Base-by-base conservation (phyloP, 1,139 yeast species). In the Pichia sp. region DNA sequence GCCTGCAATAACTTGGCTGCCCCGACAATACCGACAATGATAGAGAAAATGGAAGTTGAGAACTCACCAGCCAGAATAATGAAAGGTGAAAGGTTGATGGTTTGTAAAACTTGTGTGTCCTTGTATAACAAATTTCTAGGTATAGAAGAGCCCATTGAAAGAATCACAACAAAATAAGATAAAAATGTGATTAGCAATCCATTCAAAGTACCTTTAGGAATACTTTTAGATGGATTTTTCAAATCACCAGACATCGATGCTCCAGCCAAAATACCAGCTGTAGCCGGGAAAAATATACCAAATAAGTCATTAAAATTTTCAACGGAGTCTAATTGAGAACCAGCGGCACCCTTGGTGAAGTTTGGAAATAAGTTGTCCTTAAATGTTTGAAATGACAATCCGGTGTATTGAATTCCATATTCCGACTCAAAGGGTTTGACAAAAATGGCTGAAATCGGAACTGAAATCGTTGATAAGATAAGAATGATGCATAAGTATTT, bases 241-340 rank as follows among this genome's bases (percentile, higher is more conserved):
- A 92, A 70, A 55, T 88, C 96, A n/a, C 98, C 97, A 40, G 96
- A 87, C 97, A 92, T 92, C 16, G 95, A 85, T 1, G 97, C 97
- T n/a, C 98, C 98, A 1, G 98, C 97, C 62, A 90, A 84, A 38
- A 92, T 90, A 49, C 98, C 98, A 3, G 97, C 95, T 0, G 97
- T 90, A 1, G 98, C 96, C 11, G 98, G 97, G 68, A 92, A 92
- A 62, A 92, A 86, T 44, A 92, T 85, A 3, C 97, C 97, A 73
- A 92, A 92, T 53, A 92, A 65, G 59, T 85, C 84, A 47, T 81
- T 77, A 58, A 90, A 87, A 1, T 81, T 85, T 62, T 90, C 97
- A 27, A 71, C 76, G 0, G 73, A 69, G 4, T 75, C 70, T 43
- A 75, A 66, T 36, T 81, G 79, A 9, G 95, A 84, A 0, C 97